These are phyloP conservation scores for Lentinula boryana DNA, from an alignment of 768 basidiomycete species.

Conservation along the genomic window DNA sequence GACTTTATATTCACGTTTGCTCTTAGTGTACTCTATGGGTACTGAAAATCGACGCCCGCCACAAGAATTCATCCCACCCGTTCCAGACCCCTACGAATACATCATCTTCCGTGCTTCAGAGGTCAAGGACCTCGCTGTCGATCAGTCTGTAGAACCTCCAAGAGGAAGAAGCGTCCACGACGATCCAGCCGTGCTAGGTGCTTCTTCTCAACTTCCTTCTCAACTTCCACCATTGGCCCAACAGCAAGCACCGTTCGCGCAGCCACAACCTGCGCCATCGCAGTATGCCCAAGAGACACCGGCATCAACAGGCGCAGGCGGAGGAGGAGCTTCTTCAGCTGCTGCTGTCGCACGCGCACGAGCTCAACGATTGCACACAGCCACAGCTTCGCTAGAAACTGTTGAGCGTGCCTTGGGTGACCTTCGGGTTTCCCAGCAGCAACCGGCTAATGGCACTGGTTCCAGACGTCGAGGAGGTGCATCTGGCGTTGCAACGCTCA, in stretches of 20 bases:
- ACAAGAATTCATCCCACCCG: slow-evolving; percentile 76
- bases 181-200: slow-evolving; percentile 81
- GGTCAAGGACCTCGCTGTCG: slow-evolving; percentile 85
- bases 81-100: slow-evolving; percentile 79
- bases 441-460: slow-evolving; percentile 11
- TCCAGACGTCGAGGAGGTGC: slow-evolving; percentile 5
- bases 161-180: slow-evolving; percentile 64
- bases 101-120: slow-evolving; percentile 90
- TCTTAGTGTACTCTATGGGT: slow-evolving; percentile 78
- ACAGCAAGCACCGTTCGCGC: slow-evolving; percentile 16
- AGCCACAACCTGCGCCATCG: slow-evolving; percentile 15
- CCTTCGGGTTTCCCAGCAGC: slow-evolving; percentile 31
- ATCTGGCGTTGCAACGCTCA: slow-evolving; percentile 12
- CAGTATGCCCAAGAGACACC: slow-evolving; percentile 18
- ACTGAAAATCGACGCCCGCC: slow-evolving; percentile 77
- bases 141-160: slow-evolving; percentile 40
- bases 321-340: slow-evolving; percentile 14
- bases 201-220: slow-evolving; percentile 28
- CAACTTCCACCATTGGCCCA: slow-evolving; percentile 22
- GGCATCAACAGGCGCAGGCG: slow-evolving; percentile 16
- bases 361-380: slow-evolving; percentile 48
- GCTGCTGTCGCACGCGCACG: slow-evolving; percentile 15
- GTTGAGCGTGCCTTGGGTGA: slow-evolving; percentile 51
- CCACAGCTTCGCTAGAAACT: slow-evolving; percentile 69
- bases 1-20: background rate